Base-by-base conservation (phyloP, 208 protist species). In the Phytomonas sp. region DNA sequence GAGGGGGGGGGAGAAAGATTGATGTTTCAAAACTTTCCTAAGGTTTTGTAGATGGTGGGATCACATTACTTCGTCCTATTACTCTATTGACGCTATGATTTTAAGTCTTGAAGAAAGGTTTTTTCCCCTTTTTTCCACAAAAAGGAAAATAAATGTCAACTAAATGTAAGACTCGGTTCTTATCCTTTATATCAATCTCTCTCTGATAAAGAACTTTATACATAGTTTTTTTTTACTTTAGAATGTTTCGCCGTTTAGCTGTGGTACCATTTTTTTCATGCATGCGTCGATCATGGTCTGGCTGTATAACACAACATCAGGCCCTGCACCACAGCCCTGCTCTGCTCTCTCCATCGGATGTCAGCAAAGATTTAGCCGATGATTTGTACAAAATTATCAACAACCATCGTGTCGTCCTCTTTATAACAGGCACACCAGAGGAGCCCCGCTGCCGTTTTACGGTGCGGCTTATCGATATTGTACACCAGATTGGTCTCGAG, bases 381-480 rank as follows among this genome's bases (percentile, higher is more conserved):
- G 73, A 85, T 37, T 80, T 97, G 29, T 69, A 84, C 7, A 56
- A 64, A 16, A 87, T 97, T 63, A 95, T 96, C 61, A 36, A 82
- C 3, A 73, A 83, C 65, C 81, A 91, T 69, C 80, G 83, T 37
- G 37, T 97, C 7, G 88, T 98, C 36, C 60, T 95, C 10, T 97
- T 98, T 69, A 84, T 98, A 59, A 98, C 94, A 0, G 94, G 94
- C 29, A 92, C 84, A 1, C 92, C 94, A 3, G 69, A 85, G 64
- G 63, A 81, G 42, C 94, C 94, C 29, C 80, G 87, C 12, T 98
- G 94, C 79, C 82, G 92, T 64, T 98, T 98, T 70, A 95, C 88
- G 1, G 76, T 83, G 62, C 81, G 85, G 67, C 84, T 95, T 30
- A 82, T 94, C 11, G 87, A 94, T 29, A 75, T 97, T 14, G 62